Base-by-base conservation (phyloP, 768 basidiomycete species). In the Agaricus sinodeliciosus region DNA sequence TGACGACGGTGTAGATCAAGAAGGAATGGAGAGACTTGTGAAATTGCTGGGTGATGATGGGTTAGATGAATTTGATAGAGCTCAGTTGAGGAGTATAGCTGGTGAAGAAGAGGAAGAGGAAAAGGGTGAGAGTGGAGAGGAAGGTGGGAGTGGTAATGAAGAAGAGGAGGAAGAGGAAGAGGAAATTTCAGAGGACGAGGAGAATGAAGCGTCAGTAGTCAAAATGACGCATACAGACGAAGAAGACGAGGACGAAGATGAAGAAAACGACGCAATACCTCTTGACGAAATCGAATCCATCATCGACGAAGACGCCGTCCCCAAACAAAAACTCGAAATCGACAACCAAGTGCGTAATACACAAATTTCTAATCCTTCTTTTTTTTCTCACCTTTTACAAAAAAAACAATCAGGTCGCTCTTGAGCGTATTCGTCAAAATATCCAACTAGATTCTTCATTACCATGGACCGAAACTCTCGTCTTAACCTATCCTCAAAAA, bases 381-480 rank as follows among this genome's bases (percentile, higher is more conserved):
- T 31, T 36, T 39, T 18, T 51, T n/a, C n/a, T n/a, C n/a, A n/a
- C n/a, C n/a, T n/a, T n/a, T n/a, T n/a, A n/a, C n/a, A n/a, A n/a
- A n/a, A 35, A 51, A 27, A 27, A 45, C 35, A 44, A 15, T 35
- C 49, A 93, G 90, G 73, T 79, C 45, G 90, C 90, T 22, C 76
- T 95, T 42, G 80, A 83, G 49, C 85, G 90, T 54, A 92, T 94
- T 59, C 81, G 87, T 37, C 83, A 88, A 58, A 74, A 79, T 11
- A 89, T 92, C 19, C 76, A 84, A 59, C 76, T 93, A 9, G 87
- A 90, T 60, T 71, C 81, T 25, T 80, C 81, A 55, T 66, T 91
- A 43, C 78, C 87, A 15, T 93, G 90, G 90, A 90, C 89, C 48
- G 90, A 94, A 64, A 91, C 89, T 0, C 74, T 94, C 0, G 72